Evolutionary conservation across 1,284 basidiomycete genomes (phyloP).

Genomic region (Sporisorium graminicola): DNA sequence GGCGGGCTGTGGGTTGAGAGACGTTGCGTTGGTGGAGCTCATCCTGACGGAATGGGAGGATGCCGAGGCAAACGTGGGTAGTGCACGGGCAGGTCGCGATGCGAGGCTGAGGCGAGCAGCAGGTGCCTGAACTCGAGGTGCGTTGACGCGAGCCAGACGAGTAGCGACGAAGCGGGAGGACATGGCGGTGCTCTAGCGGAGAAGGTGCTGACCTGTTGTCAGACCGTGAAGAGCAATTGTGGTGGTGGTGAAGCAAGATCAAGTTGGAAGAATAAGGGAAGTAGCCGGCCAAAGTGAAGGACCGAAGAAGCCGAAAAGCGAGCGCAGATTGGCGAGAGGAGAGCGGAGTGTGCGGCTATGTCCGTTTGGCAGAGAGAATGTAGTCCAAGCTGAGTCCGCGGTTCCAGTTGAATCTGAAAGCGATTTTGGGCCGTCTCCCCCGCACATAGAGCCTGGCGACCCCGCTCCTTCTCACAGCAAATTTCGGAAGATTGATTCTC

Average conservation of each 20-base stretch:
- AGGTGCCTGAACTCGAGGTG: conserved; percentile 22
- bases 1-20: conserved; percentile 72
- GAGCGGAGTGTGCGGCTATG: background rate
- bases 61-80: conserved; percentile 5
- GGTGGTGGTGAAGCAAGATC: background rate
- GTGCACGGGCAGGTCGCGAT: conserved; percentile 4
- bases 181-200: conserved; percentile 23
- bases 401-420: conserved; percentile 10
- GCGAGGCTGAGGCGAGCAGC: conserved; percentile 21
- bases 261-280: background rate
- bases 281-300: background rate
- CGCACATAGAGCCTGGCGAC: conserved; percentile 9
- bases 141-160: conserved; percentile 47
- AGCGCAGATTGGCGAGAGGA: conserved; percentile 6
- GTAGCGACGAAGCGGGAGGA: conserved; percentile 34
- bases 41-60: conserved; percentile 67
- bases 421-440: conserved; percentile 34
- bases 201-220: background rate
- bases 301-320: conserved; percentile 33
- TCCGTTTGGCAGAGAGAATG: too few relatives aligned
- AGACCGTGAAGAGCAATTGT: background rate
- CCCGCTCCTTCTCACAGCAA: too few relatives aligned
- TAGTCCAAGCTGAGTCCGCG: background rate
- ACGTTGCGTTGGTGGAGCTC: conserved; percentile 73
- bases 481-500: too few relatives aligned